Evolutionary conservation across 208 protist species (phyloP), one percentile per base, ranked within the genome.

Genomic region (Crithidia thermophila): DNA sequence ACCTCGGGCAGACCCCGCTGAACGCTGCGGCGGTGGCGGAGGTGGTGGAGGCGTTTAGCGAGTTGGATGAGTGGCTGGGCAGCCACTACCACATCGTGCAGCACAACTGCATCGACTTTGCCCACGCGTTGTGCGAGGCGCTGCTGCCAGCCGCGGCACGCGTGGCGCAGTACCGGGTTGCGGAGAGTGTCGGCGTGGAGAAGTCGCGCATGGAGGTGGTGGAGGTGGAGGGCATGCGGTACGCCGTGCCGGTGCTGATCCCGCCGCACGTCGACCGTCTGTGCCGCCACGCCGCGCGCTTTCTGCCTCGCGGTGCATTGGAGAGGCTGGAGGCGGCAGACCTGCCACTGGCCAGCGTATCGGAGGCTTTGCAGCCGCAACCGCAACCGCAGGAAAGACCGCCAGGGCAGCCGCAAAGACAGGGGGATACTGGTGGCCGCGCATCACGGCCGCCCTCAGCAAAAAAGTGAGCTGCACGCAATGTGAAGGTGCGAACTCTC

Each of bases 101-200:
- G 16, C 69, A 87, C 77, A 94, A 94, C 68, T 91, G 88, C 67
- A 81, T 87, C 23, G 61, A 86, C 67, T 94, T 91, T 33, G 72
- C 83, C 0, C 70, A 82, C 57, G 52, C 58, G 10, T 75, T 88
- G 16, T 64, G 72, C 11, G 28, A 25, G 33, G 59, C 50, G 9
- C 75, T 94, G 43, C 70, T 88, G 25, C 79, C 86, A 18, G 66
- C 66, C 0, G 67, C 72, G 3, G 63, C 72, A 31, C 75, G 75
- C 3, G 34, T 43, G 31, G 40, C 34, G 33, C 75, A 79, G 65
- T n/a, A 39, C 37, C 23, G 36, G 39, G 14, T 20, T 25, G 31
- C 25, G 23, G 34, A 34, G 20, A 14, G 56, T 9, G 43, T 53
- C 14, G 27, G 67, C 0, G 68, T 70, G 18, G 57, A 73, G 30